Percentiles rank a stretch among this genome's conserved stretches.
phyloP scores from a whole-genome alignment of 352 stramenopile species.

The Phytophthora sansomeana region DNA sequence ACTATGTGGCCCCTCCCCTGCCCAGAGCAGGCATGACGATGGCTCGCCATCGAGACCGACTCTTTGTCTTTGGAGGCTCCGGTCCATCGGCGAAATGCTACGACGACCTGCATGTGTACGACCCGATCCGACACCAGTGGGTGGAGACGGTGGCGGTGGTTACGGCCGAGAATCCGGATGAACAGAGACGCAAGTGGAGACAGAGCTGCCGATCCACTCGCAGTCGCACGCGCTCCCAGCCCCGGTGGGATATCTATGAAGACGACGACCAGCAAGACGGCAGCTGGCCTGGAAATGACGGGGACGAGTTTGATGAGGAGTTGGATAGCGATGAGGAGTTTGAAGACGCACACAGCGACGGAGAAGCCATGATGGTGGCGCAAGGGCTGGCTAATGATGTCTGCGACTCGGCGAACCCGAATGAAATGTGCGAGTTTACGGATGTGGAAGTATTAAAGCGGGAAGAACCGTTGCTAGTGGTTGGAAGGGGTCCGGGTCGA shows the following conservation, averaged over 20 bases:
- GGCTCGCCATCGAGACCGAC: constrained; percentile 87
- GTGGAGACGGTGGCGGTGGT: constrained; percentile 60
- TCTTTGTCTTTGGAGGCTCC: constrained; percentile 96
- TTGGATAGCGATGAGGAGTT: constrained; percentile 39
- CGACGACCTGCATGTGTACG: constrained; percentile 96
- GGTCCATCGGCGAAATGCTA: constrained; percentile 95
- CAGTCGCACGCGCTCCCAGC: constrained; percentile 23
- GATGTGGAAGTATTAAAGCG: constrained; percentile 33
- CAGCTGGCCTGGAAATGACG: constrained; percentile 31
- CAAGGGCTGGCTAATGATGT: constrained; percentile 33
- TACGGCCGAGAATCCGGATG: constrained; percentile 18
- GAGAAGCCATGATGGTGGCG: constrained; percentile 39
- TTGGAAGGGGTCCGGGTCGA: constrained; percentile 87
- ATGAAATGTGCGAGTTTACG: constrained; percentile 59
- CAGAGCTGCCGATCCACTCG: constrained; percentile 22
- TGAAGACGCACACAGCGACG: constrained; percentile 51
- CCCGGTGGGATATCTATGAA: constrained; percentile 49
- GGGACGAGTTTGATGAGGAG: constrained; percentile 32
- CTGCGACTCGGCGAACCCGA: constrained; percentile 63
- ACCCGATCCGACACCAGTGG: constrained; percentile 60
- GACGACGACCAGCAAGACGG: constrained; percentile 52
- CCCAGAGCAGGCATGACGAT: constrained; percentile 96
- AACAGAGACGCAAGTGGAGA: constrained; percentile 34
- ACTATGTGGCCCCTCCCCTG: constrained; percentile 78
- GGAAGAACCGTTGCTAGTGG: constrained; percentile 82